Base-by-base conservation (phyloP, 2,329 filamentous ascomycete species). In the Podosphaera leucotricha region DNA sequence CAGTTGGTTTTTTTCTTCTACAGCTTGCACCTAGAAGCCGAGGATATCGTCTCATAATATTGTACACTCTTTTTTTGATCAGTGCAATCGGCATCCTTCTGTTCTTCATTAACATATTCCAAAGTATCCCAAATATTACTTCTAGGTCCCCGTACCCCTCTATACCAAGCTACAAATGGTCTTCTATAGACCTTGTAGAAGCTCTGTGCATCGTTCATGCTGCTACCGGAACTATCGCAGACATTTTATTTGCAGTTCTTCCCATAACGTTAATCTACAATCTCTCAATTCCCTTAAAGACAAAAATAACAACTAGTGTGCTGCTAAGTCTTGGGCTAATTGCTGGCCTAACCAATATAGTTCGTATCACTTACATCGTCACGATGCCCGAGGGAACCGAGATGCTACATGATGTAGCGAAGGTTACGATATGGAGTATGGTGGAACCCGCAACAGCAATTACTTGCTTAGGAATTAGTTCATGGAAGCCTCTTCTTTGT, bases 361-460 rank as follows among this genome's bases (percentile, higher is more conserved):
- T 52, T 18, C 45, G 48, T 13, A 48, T 52, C 16, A 35, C 45
- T 26, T 52, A 46, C 40, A 44, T 50, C 21, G 37, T 44, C 24
- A 20, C 20, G 5, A 46, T 49, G 1, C 36, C 36, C 20, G 26
- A 44, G 0, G 43, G 43, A 19, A 18, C 36, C 10, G 50, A 52
- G 30, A 50, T 52, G 44, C 43, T 49, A 13, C 50, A 41, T 44
- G 44, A 44, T 20, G 46, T 43, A 15, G 44, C 48, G 22, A 47
- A 48, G 8, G 50, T 52, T 2, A 43, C 46, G 13, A 47, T 52
- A 36, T 52, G 48, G 48, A 47, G 46, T 19, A 49, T 52, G 28
- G 47, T 52, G 22, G 50, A 52, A 38, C 50, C 50, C 2, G 46
- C 46, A 19, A 46, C 50, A 15, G 47, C 46, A 10, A 49, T 52